Evolutionary conservation across 108 stramenopile species (phyloP).

Genomic region (Nitzschia palea): DNA sequence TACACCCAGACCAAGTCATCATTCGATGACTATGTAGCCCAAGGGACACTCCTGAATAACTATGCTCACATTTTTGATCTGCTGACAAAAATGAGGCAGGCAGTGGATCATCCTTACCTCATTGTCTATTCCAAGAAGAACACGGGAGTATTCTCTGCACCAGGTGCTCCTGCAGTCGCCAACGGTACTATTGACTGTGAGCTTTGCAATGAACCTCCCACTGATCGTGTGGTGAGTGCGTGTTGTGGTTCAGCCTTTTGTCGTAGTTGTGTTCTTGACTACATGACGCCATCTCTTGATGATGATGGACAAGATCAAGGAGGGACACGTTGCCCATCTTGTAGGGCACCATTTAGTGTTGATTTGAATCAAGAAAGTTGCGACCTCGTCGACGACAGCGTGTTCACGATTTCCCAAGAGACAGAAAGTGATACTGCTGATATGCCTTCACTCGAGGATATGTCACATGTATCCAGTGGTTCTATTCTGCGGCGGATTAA

Average conservation of each 20-base stretch:
- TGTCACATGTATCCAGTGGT: slow-evolving; percentile 71
- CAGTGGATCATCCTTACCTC: slow-evolving; percentile 98
- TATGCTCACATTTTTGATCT: slow-evolving; percentile 98
- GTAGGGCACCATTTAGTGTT: slow-evolving; percentile 73
- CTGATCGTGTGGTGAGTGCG: slow-evolving; percentile 69
- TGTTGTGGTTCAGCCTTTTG: slow-evolving; percentile 84
- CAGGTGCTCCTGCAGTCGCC: slow-evolving; percentile 41
- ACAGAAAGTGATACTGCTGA: slow-evolving; percentile 1
- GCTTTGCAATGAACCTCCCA: slow-evolving; percentile 80
- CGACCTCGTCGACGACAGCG: slow-evolving; percentile 62
- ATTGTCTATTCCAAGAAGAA: slow-evolving; percentile 42
- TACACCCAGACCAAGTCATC: slow-evolving; percentile 95
- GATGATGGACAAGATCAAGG: slow-evolving; percentile 27
- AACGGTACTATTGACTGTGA: slow-evolving; percentile 76
- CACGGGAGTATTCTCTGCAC: slow-evolving; percentile 11
- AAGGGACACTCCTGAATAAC: slow-evolving; percentile 96
- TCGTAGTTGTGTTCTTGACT: slow-evolving; percentile 77
- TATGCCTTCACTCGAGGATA: slow-evolving; percentile 75
- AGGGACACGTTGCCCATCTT: slow-evolving; percentile 72
- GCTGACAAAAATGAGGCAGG: slow-evolving; percentile 95
- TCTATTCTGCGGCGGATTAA: slow-evolving; percentile 93
- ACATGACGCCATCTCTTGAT: slow-evolving; percentile 60
- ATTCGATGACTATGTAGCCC: slow-evolving; percentile 92
- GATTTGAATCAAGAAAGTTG: slow-evolving; percentile 69
- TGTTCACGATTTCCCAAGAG: slow-evolving; percentile 25